Evolutionary conservation across 2,329 filamentous ascomycete species (phyloP).

Genomic region (Trichophyton schoenleinii): DNA sequence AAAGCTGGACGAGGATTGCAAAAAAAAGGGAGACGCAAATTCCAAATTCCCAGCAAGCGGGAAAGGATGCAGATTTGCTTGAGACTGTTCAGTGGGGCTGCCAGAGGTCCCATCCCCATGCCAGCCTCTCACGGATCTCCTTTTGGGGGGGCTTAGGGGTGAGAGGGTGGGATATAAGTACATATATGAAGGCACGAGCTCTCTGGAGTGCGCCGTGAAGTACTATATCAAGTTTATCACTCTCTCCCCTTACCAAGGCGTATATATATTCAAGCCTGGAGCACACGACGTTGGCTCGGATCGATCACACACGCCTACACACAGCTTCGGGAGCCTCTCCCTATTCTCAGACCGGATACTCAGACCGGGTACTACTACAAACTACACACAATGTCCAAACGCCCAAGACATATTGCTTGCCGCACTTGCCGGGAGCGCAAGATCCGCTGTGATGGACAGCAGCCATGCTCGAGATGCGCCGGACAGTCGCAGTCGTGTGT

Average conservation of each 20-base stretch:
- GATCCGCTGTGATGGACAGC: slow-evolving; percentile 5
- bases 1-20: neutral
- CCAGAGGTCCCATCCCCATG: neutral
- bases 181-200: slow-evolving; percentile 4
- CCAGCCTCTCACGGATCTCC: slow-evolving; percentile 1
- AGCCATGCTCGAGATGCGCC: slow-evolving; percentile 1
- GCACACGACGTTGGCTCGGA: neutral
- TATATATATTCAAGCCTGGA: neutral
- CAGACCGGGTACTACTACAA: no score
- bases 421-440: slow-evolving; percentile 5
- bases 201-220: neutral
- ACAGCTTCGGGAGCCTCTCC: neutral
- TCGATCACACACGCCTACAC: neutral
- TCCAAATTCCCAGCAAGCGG: slow-evolving; percentile 1
- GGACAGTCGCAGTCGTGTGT: slow-evolving; percentile 5
- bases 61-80: neutral
- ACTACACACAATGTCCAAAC: slow-evolving; percentile 2
- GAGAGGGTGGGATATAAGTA: neutral
- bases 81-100: neutral
- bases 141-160: neutral
- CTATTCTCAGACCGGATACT: no score
- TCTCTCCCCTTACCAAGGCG: neutral
- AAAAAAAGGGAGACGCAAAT: neutral
- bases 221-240: neutral
- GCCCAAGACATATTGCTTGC: slow-evolving; percentile 6